Conservation (phyloP, 768 basidiomycete genomes). For the Dacryopinax primogenitus region DNA sequence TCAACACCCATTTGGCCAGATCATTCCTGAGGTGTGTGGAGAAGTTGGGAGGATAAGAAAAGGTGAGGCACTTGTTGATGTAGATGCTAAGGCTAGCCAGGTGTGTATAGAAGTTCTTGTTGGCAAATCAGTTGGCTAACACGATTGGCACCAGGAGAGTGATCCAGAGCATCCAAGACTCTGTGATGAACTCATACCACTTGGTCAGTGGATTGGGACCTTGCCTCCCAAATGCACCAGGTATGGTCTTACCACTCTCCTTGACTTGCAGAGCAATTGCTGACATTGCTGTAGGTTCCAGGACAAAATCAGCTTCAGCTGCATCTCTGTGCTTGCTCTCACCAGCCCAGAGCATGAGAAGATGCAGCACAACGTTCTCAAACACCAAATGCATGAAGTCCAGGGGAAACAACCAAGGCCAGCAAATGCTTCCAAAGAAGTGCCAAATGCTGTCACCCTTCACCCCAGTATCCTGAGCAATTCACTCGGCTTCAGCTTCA, state of each 20-base stretch:
- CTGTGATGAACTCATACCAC: neutral
- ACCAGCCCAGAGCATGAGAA: slow-evolving; percentile 34
- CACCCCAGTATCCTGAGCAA: slow-evolving; percentile 27
- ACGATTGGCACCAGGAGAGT: slow-evolving; percentile 10
- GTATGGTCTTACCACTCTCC: slow-evolving; percentile 28
- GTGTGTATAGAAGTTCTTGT: neutral
- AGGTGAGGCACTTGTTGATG: neutral
- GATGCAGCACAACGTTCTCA: slow-evolving; percentile 35
- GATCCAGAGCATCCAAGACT: slow-evolving; percentile 10
- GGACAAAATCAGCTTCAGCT: slow-evolving; percentile 22
- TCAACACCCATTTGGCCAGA: slow-evolving; percentile 11
- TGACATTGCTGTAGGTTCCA: slow-evolving; percentile 30
- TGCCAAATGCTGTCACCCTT: slow-evolving; percentile 27
- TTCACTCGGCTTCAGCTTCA: slow-evolving; percentile 18
- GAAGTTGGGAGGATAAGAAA: neutral
- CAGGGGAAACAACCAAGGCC: slow-evolving; percentile 30
- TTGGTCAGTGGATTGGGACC: slow-evolving; percentile 6
- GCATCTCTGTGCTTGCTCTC: slow-evolving; percentile 32
- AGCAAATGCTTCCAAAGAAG: slow-evolving; percentile 15
- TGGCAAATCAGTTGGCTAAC: neutral
- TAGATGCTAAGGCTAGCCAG: neutral
- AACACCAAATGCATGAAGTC: slow-evolving; percentile 43
- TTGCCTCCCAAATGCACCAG: slow-evolving; percentile 25
- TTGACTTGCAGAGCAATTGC: slow-evolving; percentile 30
- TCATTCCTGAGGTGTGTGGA: neutral